These are phyloP conservation scores for Picea glauca DNA, from an alignment of 75 land plant genomes.

Conservation along the genomic window DNA sequence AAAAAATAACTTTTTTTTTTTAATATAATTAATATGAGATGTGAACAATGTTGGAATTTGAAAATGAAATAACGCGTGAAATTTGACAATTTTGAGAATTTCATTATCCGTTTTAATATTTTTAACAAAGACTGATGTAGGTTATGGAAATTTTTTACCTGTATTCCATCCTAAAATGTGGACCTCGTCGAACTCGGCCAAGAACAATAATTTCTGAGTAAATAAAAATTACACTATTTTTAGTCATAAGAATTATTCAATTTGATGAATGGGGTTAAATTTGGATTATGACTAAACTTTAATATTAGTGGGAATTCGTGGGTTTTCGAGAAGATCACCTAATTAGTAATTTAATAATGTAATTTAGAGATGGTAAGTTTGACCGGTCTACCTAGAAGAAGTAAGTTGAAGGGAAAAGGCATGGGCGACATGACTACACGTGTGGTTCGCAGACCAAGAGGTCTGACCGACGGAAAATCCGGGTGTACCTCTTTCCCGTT, in stretches of 20 bases:
- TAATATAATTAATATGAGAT: no score
- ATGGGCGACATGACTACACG: constrained; percentile 19
- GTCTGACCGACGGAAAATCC: background rate
- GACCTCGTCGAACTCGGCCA: no score
- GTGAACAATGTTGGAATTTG: no score
- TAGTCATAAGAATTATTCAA: background rate
- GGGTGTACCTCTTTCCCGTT: background rate
- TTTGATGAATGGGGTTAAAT: background rate
- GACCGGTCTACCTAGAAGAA: constrained; percentile 3
- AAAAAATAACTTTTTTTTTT: no score
- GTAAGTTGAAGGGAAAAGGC: background rate
- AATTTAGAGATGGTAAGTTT: background rate
- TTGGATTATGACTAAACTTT: background rate
- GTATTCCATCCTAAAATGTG: no score
- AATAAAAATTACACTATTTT: background rate
- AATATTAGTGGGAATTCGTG: background rate
- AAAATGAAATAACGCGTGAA: no score
- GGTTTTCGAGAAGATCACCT: background rate
- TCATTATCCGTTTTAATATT: no score
- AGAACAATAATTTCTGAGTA: no score
- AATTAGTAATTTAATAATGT: background rate
- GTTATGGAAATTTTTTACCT: no score
- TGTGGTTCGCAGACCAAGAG: constrained; percentile 19
- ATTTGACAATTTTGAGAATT: no score
- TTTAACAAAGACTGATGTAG: no score